These are phyloP conservation scores for Acacia melanoxylon DNA, from an alignment of 306 rosid genomes.

Conservation along the genomic window DNA sequence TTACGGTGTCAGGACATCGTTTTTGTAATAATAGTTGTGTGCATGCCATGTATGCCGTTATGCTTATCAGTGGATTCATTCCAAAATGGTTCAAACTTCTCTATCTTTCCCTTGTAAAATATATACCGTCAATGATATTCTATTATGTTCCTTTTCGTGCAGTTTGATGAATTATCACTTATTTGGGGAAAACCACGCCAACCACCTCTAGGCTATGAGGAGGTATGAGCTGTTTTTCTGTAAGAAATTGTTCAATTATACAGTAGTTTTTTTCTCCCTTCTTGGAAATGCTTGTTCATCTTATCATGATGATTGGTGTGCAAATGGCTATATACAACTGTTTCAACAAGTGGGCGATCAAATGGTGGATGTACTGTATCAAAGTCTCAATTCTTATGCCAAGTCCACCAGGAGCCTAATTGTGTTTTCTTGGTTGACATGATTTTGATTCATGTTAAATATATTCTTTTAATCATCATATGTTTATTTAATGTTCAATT, in stretches of 20 bases:
- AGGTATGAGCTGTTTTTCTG: constrained; percentile 52
- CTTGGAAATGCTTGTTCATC: constrained; percentile 9
- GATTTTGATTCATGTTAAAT: neutral
- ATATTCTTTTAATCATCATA: neutral
- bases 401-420: neutral
- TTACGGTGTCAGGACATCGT: constrained; percentile 7
- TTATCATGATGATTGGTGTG: constrained; percentile 8
- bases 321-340: neutral
- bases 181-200: constrained; percentile 97
- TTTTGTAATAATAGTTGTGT: constrained; percentile 3
- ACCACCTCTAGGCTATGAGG: constrained; percentile 74
- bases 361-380: neutral
- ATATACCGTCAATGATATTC: neutral
- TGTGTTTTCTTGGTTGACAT: neutral
- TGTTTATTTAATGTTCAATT: neutral
- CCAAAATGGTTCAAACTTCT: neutral
- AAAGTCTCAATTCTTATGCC: neutral
- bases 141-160: constrained; percentile 39
- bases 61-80: constrained; percentile 7
- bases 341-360: neutral
- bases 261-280: neutral
- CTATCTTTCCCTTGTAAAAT: neutral
- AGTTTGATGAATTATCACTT: constrained; percentile 76
- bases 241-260: constrained; percentile 5
- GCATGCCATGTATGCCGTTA: constrained; percentile 6